Evolutionary conservation across 768 basidiomycete species (phyloP), one percentile per base, ranked within the genome.

Genomic region (Kwoniella europaea): DNA sequence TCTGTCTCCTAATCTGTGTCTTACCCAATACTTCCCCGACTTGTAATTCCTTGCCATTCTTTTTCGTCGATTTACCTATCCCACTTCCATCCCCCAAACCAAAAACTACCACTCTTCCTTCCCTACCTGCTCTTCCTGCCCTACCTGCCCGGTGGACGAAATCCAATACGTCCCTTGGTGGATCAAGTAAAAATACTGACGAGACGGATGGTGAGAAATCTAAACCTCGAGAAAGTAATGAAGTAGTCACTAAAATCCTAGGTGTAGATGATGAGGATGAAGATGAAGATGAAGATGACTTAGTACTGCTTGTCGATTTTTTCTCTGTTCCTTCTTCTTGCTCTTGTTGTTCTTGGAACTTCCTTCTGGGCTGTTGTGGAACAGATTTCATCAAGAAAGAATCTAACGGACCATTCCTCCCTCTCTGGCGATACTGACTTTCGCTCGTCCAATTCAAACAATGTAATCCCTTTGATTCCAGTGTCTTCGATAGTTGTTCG

Each of bases 111-210:
- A 85, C 80, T 24, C 76, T 72, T 2, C 83, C 82, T 22, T 43
- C 50, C 43, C 76, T 62, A 3, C 84, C 84, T 3, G 92, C 92
- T 41, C 93, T 85, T 2, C 90, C 93, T 0, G 91, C 87, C 58
- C 94, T 85, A 16, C 94, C 94, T 0, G 94, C 94, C 4, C 94
- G 89, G 84, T 97, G 94, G 70, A 97, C 82, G 81, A 96, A 95
- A 82, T 97, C 94, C 50, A 95, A 87, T 87, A 91, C 91, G 80
- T 93, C 95, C 74, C 91, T 86, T 20, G 94, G 94, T 78, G 91
- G 89, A 75, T 96, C 94, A 24, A 92, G 87, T 73, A 96, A 90
- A 82, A 97, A 91, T 2, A 96, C 91, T 76, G 94, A 89, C 71
- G 88, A 87, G 74, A 96, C 88, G n/a, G 68, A 59, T 0, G 92